Evolutionary conservation across 2,329 filamentous ascomycete genomes (phyloP).

Genomic region (Botrytis fabae): DNA sequence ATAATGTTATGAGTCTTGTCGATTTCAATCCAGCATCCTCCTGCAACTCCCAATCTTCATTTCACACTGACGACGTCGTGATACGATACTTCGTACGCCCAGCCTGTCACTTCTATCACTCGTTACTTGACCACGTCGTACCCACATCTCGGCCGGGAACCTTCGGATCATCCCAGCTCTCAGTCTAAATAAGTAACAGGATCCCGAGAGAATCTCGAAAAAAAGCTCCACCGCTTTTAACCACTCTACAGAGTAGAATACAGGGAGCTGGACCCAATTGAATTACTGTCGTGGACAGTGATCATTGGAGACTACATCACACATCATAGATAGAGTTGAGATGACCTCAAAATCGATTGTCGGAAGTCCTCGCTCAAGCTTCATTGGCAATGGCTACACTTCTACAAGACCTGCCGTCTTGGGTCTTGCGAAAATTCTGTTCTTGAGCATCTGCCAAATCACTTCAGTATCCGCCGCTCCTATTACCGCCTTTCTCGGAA

Average conservation of each 20-base stretch:
- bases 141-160: neutral
- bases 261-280: slow-evolving; percentile 17
- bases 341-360: slow-evolving; percentile 33
- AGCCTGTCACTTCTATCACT: neutral
- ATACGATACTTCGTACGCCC: neutral
- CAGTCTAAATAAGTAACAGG: neutral
- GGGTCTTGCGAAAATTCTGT: slow-evolving; percentile 53
- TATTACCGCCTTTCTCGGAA: slow-evolving; percentile 43
- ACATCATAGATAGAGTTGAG: slow-evolving; percentile 19
- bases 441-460: slow-evolving; percentile 48
- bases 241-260: neutral
- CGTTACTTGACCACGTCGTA: neutral
- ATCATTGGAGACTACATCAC: slow-evolving; percentile 19
- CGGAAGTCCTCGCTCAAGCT: slow-evolving; percentile 26
- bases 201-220: neutral
- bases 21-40: neutral
- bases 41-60: neutral
- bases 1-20: neutral
- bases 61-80: neutral
- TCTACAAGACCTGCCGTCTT: slow-evolving; percentile 52
- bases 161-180: neutral
- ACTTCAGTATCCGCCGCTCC: slow-evolving; percentile 39
- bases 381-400: slow-evolving; percentile 41
- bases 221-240: slow-evolving; percentile 12
- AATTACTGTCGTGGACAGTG: slow-evolving; percentile 20